Percentiles rank a stretch among this genome's conserved stretches.
Evolutionary conservation across 2,329 filamentous ascomycete species (phyloP).

Genomic region (Plectosphaerella cucumerina): DNA sequence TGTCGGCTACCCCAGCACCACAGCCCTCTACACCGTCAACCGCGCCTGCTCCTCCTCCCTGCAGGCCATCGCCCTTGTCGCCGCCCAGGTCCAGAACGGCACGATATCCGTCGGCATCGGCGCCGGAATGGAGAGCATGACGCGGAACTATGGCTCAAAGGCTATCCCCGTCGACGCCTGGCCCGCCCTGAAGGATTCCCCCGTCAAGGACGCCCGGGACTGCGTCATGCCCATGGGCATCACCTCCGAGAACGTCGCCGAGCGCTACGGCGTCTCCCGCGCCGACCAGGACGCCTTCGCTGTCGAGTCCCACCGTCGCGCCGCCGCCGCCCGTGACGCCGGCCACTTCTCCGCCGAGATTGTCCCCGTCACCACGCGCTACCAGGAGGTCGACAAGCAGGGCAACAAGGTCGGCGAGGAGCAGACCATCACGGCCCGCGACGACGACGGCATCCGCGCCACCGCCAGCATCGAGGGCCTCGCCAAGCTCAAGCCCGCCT

Average conservation of each 20-base stretch:
- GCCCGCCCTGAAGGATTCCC: conserved; percentile 64
- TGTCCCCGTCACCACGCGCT: conserved; percentile 70
- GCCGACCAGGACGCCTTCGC: conserved; percentile 83
- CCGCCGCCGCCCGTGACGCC: conserved; percentile 61
- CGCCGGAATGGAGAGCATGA: conserved; percentile 96
- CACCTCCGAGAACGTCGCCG: conserved; percentile 84
- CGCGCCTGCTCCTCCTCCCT: conserved; percentile 78
- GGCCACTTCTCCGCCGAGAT: conserved; percentile 77
- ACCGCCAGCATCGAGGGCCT: conserved; percentile 66
- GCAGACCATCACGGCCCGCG: conserved; percentile 61
- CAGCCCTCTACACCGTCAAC: conserved; percentile 82
- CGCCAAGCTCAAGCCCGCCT: conserved; percentile 79
- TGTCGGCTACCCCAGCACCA: conserved; percentile 68
- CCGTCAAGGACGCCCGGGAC: conserved; percentile 67
- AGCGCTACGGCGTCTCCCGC: conserved; percentile 67
- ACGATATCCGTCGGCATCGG: conserved; percentile 72
- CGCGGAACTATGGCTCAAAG: conserved; percentile 75
- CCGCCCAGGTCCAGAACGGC: conserved; percentile 70
- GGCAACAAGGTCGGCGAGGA: conserved; percentile 51
- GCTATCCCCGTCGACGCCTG: conserved; percentile 84
- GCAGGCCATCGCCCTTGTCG: conserved; percentile 70
- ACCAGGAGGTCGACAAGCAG: conserved; percentile 59
- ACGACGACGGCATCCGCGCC: conserved; percentile 80
- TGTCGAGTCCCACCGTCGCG: conserved; percentile 67
- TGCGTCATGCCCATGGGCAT: conserved; percentile 94